Evolutionary conservation across 2,329 filamentous ascomycete genomes (phyloP).

Genomic region (Alternaria viburni): DNA sequence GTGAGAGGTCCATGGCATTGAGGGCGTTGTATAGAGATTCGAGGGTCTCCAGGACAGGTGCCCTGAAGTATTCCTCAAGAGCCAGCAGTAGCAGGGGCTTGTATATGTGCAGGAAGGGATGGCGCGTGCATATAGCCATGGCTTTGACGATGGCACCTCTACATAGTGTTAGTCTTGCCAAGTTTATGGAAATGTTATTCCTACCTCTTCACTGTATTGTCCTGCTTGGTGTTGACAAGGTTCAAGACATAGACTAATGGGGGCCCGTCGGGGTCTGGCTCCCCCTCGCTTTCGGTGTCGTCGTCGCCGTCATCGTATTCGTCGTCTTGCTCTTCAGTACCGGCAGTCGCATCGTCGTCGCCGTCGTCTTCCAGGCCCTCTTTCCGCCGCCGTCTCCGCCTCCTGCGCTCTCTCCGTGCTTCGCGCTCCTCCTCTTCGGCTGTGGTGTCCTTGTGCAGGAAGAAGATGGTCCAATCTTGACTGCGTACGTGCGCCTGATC

Average conservation of each 20-base stretch:
- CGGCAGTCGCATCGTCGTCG: slow-evolving; percentile 38
- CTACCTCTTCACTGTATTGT: slow-evolving; percentile 81
- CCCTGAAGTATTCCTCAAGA: slow-evolving; percentile 95
- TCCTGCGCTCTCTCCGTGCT: slow-evolving; percentile 64
- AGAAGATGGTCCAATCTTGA: slow-evolving; percentile 99
- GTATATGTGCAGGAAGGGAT: slow-evolving; percentile 98
- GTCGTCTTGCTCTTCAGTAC: slow-evolving; percentile 40
- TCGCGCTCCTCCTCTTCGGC: slow-evolving; percentile 74
- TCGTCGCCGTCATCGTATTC: slow-evolving; percentile 57
- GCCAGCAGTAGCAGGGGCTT: slow-evolving; percentile 93
- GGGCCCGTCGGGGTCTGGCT: slow-evolving; percentile 73
- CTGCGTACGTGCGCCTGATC: slow-evolving; percentile 94
- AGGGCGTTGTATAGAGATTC: slow-evolving; percentile 89
- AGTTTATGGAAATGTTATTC: neutral
- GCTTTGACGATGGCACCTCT: slow-evolving; percentile 95
- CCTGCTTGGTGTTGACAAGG: slow-evolving; percentile 96
- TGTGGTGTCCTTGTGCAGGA: slow-evolving; percentile 92
- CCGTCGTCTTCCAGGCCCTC: slow-evolving; percentile 54
- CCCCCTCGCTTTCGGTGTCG: slow-evolving; percentile 59
- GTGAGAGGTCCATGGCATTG: slow-evolving; percentile 93
- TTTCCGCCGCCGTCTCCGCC: slow-evolving; percentile 53
- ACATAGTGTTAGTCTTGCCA: slow-evolving; percentile 17
- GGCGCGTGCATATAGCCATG: slow-evolving; percentile 97
- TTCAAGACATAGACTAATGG: slow-evolving; percentile 97
- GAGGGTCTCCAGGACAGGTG: slow-evolving; percentile 85